Evolutionary conservation across 2,329 filamentous ascomycete species (phyloP).

Genomic region (Aschersonia sp.): DNA sequence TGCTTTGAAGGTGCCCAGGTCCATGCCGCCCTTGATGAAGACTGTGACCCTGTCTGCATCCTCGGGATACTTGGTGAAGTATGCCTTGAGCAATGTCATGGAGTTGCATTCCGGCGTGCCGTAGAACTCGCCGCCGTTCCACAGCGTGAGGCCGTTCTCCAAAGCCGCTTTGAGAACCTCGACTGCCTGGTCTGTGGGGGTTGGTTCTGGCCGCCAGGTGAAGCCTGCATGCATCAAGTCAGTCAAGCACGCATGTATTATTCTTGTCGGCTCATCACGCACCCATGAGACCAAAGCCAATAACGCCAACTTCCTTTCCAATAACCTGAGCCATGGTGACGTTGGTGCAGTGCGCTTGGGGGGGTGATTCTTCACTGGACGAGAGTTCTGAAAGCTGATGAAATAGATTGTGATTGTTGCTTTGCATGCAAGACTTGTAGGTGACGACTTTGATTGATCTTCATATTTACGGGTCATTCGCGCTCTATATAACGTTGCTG

Average conservation of each 20-base stretch:
- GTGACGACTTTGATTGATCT: too few relatives aligned
- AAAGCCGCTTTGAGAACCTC: conserved; percentile 41
- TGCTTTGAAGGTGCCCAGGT: conserved; percentile 16
- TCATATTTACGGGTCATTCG: too few relatives aligned
- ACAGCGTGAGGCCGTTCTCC: conserved; percentile 29
- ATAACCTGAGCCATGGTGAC: conserved; percentile 5
- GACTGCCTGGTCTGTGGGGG: conserved; percentile 31
- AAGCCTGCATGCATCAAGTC: conserved; percentile 18
- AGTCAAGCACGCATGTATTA: not conserved
- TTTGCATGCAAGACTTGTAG: too few relatives aligned
- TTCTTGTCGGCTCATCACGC: conserved; percentile 7
- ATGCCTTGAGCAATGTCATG: conserved; percentile 44
- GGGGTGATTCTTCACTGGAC: too few relatives aligned
- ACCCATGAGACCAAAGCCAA: conserved; percentile 43
- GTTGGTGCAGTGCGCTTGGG: too few relatives aligned
- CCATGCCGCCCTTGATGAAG: conserved; percentile 44
- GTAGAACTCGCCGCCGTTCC: conserved; percentile 55
- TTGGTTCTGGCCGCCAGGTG: conserved; percentile 24
- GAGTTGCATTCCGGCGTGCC: conserved; percentile 41
- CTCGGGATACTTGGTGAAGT: conserved; percentile 49
- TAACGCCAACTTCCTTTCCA: conserved; percentile 29
- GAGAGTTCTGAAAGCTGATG: too few relatives aligned
- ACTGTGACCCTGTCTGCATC: conserved; percentile 48
- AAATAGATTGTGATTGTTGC: too few relatives aligned
- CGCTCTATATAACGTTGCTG: too few relatives aligned